Evolutionary conservation across 2,329 filamentous ascomycete genomes (phyloP), one percentile per base, ranked within the genome.

Genomic region (Capronia coronata): DNA sequence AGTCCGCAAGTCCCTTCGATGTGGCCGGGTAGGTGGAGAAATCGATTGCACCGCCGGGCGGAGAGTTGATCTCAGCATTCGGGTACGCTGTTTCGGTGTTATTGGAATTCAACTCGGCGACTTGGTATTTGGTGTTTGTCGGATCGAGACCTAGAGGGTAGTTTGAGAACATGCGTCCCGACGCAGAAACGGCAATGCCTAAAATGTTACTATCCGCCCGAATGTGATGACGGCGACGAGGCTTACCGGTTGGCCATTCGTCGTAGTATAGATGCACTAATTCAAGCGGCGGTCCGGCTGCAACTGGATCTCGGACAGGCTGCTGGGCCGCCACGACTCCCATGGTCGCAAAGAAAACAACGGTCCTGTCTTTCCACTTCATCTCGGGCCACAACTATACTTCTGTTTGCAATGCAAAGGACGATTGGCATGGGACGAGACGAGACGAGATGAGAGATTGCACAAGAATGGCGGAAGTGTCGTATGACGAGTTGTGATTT

Each of bases 111-210:
- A 75, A 61, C 55, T 76, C 73, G 5, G 71, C 74, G 7, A 77
- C 74, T 4, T 71, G 71, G 51, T 76, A 76, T 44, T 70, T 72
- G 9, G 67, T 71, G 59, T 77, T 74, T 46, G 68, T 71, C 4
- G 64, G 58, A 52, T 78, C 75, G 1, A 78, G 65, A 5, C 70
- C 74, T 16, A 65, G 63, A 3, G 75, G 74, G 54, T 76, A 77
- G 55, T 75, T 77, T 19, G 71, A 73, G 59, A 78, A 78, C 54
- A 69, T 72, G 40, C 75, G 69, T 1, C 75, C 75, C 8, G 63
- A 68, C 6, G 66, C 65, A 1, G 75, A 77, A 7, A 78, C 74
- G 2, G 76, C 71, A 46, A 77, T 74, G 14, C 74, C 72, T 67
- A 58, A 56, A 16, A 35, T 8, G 13, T 32, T 13, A 55, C 14